Conservation (phyloP, 306 rosid species). For the Ormosia semicastrata region DNA sequence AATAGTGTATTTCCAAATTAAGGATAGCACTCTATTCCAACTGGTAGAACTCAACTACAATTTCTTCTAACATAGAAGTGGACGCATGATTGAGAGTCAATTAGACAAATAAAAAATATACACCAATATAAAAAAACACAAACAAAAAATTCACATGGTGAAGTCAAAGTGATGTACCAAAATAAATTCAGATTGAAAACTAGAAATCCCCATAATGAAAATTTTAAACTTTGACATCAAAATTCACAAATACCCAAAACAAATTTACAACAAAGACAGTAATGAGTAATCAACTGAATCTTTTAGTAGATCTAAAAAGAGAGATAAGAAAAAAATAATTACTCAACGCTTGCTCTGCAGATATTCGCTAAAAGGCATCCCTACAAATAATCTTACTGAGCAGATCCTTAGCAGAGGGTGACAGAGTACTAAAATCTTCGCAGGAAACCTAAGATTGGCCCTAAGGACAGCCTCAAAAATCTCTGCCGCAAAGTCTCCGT, state of each 20-base stretch:
- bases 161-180: neutral
- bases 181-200: neutral
- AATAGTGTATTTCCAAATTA: no score
- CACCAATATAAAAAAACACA: no score
- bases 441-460: constrained; percentile 71
- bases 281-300: no score
- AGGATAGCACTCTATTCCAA: no score
- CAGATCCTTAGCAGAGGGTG: constrained; percentile 67
- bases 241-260: neutral
- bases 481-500: constrained; percentile 58
- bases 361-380: constrained; percentile 52
- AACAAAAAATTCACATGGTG: no score
- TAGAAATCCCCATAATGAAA: neutral
- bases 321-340: neutral
- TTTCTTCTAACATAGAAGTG: no score
- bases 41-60: no score
- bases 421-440: constrained; percentile 54
- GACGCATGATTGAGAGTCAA: no score
- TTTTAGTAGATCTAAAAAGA: no score
- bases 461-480: constrained; percentile 72
- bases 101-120: no score
- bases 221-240: neutral
- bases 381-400: constrained; percentile 74
- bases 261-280: no score
- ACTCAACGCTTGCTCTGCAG: constrained; percentile 77